Conservation (phyloP, 2,329 filamentous ascomycete genomes). For the Mycosphaerelloides madeirae region DNA sequence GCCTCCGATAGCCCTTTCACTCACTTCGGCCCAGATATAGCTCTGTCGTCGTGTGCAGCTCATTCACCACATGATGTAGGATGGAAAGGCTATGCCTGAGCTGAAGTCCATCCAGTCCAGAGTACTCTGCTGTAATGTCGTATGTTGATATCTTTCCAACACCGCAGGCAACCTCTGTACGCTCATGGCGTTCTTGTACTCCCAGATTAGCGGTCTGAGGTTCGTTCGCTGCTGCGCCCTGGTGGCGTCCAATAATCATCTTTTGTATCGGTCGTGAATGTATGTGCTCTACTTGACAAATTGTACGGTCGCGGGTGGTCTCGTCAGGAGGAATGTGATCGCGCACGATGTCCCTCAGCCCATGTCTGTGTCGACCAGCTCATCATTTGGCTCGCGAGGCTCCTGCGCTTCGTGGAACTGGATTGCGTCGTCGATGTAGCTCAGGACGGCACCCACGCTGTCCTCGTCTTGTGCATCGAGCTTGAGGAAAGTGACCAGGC, state of each 20-base stretch:
- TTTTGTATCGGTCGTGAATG: too few species aligned
- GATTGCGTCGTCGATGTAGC: slow-evolving; percentile 90
- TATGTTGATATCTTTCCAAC: not conserved
- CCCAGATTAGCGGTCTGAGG: not conserved
- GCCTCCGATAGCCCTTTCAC: too few species aligned
- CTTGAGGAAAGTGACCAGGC: slow-evolving; percentile 93
- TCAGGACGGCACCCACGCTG: slow-evolving; percentile 76
- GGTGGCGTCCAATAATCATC: not conserved
- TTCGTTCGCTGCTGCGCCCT: too few species aligned
- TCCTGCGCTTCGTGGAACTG: slow-evolving; percentile 93
- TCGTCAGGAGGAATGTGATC: not conserved
- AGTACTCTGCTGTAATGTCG: too few species aligned
- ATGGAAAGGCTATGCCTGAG: too few species aligned
- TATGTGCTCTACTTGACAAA: too few species aligned
- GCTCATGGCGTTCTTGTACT: not conserved
- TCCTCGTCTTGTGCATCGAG: slow-evolving; percentile 88
- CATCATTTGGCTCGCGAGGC: slow-evolving; percentile 68
- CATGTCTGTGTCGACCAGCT: slow-evolving; percentile 55
- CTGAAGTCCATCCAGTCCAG: too few species aligned
- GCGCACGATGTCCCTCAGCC: slow-evolving; percentile 31
- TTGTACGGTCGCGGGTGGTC: not conserved
- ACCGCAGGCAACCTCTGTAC: not conserved
- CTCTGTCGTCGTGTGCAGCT: too few species aligned
- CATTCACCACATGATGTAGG: too few species aligned
- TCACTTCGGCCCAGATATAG: too few species aligned